Conservation (phyloP, 2,329 filamentous ascomycete species). For the Colletotrichum chlorophyti region DNA sequence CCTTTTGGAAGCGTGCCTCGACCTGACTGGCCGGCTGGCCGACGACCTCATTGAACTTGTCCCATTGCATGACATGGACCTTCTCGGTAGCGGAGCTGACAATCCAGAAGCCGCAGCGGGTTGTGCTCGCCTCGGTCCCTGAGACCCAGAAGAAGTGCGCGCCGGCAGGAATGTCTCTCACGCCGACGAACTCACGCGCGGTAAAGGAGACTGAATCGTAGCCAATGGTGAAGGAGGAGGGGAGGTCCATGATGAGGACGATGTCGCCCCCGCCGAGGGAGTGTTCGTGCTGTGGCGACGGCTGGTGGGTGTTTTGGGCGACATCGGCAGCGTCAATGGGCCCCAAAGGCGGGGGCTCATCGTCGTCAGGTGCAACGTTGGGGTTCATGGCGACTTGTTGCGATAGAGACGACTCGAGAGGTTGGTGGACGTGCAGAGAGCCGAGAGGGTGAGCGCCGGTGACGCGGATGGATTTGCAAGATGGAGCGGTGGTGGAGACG, state of each 20-base stretch:
- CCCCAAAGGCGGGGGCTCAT: constrained; percentile 40
- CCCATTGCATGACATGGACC: constrained; percentile 60
- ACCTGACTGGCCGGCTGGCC: constrained; percentile 50
- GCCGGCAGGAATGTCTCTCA: constrained; percentile 61
- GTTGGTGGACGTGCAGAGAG: constrained; percentile 46
- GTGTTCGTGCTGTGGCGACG: constrained; percentile 29
- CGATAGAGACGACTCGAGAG: constrained; percentile 28
- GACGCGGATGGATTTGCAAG: constrained; percentile 43
- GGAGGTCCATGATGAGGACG: constrained; percentile 59
- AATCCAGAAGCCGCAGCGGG: constrained; percentile 66
- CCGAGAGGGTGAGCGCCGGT: constrained; percentile 51
- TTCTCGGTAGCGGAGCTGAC: constrained; percentile 42
- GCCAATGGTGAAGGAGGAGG: constrained; percentile 57
- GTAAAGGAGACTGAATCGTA: constrained; percentile 59
- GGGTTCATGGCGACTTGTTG: constrained; percentile 28
- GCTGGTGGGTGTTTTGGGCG: constrained; percentile 20
- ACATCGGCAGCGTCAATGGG: constrained; percentile 12
- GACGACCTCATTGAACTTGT: constrained; percentile 61
- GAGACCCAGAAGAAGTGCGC: constrained; percentile 67
- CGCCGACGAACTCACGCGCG: constrained; percentile 55
- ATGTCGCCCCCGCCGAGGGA: constrained; percentile 53
- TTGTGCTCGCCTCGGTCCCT: constrained; percentile 52
- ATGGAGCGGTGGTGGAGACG: constrained; percentile 36
- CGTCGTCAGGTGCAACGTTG: constrained; percentile 30
- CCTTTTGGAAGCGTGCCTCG: constrained; percentile 53